Evolutionary conservation across 495 filamentous ascomycete species (phyloP), one percentile per base, ranked within the genome.

Genomic region (Jackrogersella minutella): DNA sequence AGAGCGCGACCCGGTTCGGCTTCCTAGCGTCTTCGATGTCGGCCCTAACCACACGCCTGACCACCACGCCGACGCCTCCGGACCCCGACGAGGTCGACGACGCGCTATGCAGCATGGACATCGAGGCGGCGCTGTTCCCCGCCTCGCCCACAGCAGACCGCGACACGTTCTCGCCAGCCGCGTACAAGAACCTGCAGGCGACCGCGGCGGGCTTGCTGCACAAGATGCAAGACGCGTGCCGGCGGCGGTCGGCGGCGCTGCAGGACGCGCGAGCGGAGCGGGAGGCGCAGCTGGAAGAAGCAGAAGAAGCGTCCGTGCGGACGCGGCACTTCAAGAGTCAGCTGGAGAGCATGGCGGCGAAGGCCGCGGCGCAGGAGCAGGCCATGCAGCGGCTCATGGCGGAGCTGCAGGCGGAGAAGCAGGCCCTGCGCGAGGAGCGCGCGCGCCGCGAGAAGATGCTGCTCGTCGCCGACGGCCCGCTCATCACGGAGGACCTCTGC

Each of bases 281-380:
- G 56, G 84, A 82, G 22, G 88, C 87, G 9, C 84, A 87, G 71
- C 72, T 73, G 5, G 91, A 95, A 44, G 92, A 94, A 72, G 76
- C 89, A 2, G 90, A 91, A 54, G 91, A 92, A 70, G 85, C 89
- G n/a, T 82, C 88, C 43, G 89, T 89, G 8, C 80, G 90, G 0
- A 81, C 85, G 10, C 77, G 79, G 30, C 84, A 89, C 63, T 79
- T 93, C 21, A 91, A 89, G 75, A 80, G 81, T 52, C 92, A 96
- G 75, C 79, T 96, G 5, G 89, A 93, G 72, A 87, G 85, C 33
- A 89, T 94, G 87, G 86, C 91, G 1, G 81, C 78, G n/a, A 85
- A 87, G 65, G 87, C 87, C 0, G 74, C 79, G 0, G 84, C 88
- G 67, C 88, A 91, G 64, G 88, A 93, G 66, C 73, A 76, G 50